Evolutionary conservation across 1,139 yeast genomes (phyloP).

Genomic region (Zygoascus meyerae): DNA sequence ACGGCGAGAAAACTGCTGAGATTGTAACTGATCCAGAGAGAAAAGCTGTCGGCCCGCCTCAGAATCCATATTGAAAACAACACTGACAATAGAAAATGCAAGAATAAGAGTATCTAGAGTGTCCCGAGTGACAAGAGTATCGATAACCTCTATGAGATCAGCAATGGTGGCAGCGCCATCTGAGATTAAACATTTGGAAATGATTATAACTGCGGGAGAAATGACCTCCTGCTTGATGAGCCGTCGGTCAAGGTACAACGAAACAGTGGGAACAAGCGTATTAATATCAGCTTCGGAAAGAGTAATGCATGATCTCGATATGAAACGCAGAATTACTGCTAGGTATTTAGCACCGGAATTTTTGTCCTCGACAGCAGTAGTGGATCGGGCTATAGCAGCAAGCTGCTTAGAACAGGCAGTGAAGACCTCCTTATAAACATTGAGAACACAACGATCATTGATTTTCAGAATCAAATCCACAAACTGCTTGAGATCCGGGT

Average conservation of each 20-base stretch:
- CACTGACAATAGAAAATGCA: conserved; percentile 56
- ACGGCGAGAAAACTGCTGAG: conserved; percentile 18
- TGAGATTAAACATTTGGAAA: conserved; percentile 5
- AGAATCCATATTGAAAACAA: conserved; percentile 58
- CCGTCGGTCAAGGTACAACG: conserved; percentile 7
- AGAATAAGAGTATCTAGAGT: conserved; percentile 8
- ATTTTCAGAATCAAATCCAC: background rate
- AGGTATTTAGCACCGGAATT: too few species aligned
- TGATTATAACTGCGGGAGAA: conserved; percentile 5
- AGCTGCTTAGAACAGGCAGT: background rate
- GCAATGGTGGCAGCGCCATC: conserved; percentile 1
- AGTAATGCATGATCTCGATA: background rate
- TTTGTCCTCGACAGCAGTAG: too few species aligned
- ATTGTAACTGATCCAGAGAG: conserved; percentile 18
- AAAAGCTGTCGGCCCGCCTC: conserved; percentile 24
- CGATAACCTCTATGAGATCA: conserved; percentile 5
- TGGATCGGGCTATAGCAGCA: background rate
- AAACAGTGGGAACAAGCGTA: conserved; percentile 1
- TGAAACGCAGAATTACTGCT: too few species aligned
- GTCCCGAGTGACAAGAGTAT: conserved; percentile 11
- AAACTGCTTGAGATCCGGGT: background rate
- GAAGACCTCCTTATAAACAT: background rate
- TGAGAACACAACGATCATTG: background rate
- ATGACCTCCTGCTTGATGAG: conserved; percentile 1
- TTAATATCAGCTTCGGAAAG: conserved; percentile 2